phyloP scores from a whole-genome alignment of 169 alveolate genomes.

The Plasmodium chabaudi region DNA sequence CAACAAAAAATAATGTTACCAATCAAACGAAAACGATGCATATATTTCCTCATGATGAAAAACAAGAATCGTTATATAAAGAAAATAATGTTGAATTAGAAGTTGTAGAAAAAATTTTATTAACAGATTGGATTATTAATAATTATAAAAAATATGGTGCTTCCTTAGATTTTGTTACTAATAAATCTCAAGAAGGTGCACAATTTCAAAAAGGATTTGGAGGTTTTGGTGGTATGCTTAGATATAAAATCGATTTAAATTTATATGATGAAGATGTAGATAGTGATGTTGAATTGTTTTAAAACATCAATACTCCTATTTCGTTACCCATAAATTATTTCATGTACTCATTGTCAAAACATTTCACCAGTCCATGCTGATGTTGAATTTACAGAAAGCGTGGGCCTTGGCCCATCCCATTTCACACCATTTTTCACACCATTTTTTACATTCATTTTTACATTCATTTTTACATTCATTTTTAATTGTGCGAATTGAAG shows the following conservation, averaged over 20 bases:
- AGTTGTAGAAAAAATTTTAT: conserved; percentile 91
- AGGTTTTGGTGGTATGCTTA: conserved; percentile 99
- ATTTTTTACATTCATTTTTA: too few relatives aligned
- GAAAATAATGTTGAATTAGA: conserved; percentile 93
- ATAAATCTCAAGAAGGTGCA: conserved; percentile 98
- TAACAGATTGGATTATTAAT: conserved; percentile 98
- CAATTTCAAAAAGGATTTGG: conserved; percentile 99
- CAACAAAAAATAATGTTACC: conserved; percentile 89
- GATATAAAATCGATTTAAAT: conserved; percentile 94
- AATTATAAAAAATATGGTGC: conserved; percentile 96
- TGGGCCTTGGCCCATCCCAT: too few relatives aligned
- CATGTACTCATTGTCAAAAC: too few relatives aligned
- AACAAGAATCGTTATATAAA: conserved; percentile 80
- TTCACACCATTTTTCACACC: too few relatives aligned
- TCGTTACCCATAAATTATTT: too few relatives aligned
- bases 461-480: too few relatives aligned
- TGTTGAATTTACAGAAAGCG: too few relatives aligned
- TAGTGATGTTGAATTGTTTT: conserved; percentile 55
- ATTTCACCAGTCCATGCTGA: too few relatives aligned
- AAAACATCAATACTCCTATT: background rate
- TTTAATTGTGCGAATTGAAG: too few relatives aligned
- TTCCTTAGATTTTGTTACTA: conserved; percentile 95
- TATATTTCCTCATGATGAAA: conserved; percentile 84
- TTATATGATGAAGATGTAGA: conserved; percentile 80
- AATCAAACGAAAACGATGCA: conserved; percentile 87